Evolutionary conservation across 768 basidiomycete genomes (phyloP).

Genomic region (Rubroboletus pulcherrimus): DNA sequence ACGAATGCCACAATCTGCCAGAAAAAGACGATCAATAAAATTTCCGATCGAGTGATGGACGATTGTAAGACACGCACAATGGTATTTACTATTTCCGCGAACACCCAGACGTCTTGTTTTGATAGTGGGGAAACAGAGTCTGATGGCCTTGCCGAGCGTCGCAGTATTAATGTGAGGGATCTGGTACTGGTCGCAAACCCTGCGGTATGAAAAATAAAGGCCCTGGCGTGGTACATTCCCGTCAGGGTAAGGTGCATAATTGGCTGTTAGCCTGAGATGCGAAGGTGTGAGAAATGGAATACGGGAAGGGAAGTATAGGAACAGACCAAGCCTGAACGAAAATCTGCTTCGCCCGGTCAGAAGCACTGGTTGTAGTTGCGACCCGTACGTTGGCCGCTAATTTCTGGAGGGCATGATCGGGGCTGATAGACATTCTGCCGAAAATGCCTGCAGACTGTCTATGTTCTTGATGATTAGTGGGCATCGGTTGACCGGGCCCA

Average conservation of each 20-base stretch:
- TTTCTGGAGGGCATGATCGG: constrained; percentile 81
- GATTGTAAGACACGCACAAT: constrained; percentile 58
- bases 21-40: constrained; percentile 28
- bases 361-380: constrained; percentile 87
- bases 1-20: constrained; percentile 83
- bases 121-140: constrained; percentile 90
- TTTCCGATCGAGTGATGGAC: constrained; percentile 33
- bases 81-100: constrained; percentile 94
- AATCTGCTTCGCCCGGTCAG: constrained; percentile 87
- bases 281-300: constrained; percentile 16
- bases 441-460: constrained; percentile 72
- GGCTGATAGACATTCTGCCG: constrained; percentile 69
- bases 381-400: constrained; percentile 82
- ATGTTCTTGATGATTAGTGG: constrained; percentile 36
- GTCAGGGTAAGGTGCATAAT: constrained; percentile 88
- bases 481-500: constrained; percentile 40
- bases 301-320: constrained; percentile 15
- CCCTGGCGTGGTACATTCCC: constrained; percentile 93
- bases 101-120: constrained; percentile 92
- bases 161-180: constrained; percentile 95
- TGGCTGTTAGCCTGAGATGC: constrained; percentile 75
- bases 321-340: constrained; percentile 90
- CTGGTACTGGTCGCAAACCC: constrained; percentile 89
- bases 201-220: constrained; percentile 88
- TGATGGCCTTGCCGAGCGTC: constrained; percentile 91